Base-by-base conservation (phyloP, 176 grass and related monocot species). In the Phragmites australis region DNA sequence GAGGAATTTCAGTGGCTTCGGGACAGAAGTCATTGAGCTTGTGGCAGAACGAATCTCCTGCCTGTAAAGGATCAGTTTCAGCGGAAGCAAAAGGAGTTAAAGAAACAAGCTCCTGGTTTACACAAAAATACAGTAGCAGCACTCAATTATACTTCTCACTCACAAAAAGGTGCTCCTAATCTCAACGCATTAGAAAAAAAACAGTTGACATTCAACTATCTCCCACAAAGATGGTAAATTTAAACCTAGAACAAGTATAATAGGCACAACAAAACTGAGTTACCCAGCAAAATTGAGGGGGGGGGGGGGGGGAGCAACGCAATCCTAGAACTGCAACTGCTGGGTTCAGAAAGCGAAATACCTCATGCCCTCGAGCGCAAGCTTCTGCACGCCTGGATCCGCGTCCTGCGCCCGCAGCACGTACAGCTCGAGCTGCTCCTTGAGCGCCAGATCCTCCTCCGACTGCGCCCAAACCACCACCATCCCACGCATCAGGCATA, bases 361-460 rank as follows among this genome's bases (percentile, higher is more conserved):
- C 97, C 97, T 95, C 97, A 99, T 99, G 72, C 93, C 91, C 86
- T 96, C 90, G n/a, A 99, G 88, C 19, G 90, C 97, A 18, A 99
- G 86, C 76, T 86, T 99, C 86, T 99, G 97, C 12, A 99, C 84
- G 13, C 90, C 93, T 47, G 90, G 93, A 87, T 96, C 88, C 45
- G 41, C 19, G 62, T 99, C 93, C 77, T 99, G 93, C 27, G 90
- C 90, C 29, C 93, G 83, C 39, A 91, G 55, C 3, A 99, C 97
- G 72, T 95, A 99, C 45, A 99, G 87, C 84, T 99, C 97, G 14
- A 99, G 80, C 74, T 99, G 90, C 81, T 95, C 90, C 84, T 99
- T 99, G 40, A 99, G 74, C 53, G 87, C 93, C 84, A 91, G 87
- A 84, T 99, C 97, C 88, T 99, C 90, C 29, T 99, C 97, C 14